Evolutionary conservation across 1,284 basidiomycete genomes (phyloP).

Genomic region (Sparassis latifolia): DNA sequence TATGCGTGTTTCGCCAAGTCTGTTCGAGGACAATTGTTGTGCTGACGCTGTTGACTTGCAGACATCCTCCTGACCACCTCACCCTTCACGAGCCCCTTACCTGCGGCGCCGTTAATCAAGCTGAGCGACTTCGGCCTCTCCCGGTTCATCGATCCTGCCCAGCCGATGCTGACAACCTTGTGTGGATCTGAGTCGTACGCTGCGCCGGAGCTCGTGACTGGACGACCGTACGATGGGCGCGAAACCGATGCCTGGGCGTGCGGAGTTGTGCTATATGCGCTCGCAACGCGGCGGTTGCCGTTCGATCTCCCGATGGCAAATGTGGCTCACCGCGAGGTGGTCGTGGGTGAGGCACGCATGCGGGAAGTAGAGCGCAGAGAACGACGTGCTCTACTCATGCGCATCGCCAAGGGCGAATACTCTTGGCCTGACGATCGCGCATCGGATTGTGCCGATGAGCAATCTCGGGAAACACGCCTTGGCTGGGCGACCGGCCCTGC

Average conservation of each 20-base stretch:
- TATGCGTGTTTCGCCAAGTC: constrained; percentile 31
- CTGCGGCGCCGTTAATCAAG: constrained; percentile 67
- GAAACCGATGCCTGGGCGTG: constrained; percentile 91
- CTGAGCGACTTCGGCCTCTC: constrained; percentile 90
- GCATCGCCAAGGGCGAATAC: constrained; percentile 76
- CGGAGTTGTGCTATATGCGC: constrained; percentile 80
- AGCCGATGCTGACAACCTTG: constrained; percentile 74
- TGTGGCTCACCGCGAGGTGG: constrained; percentile 6
- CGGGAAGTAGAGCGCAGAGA: constrained; percentile 10
- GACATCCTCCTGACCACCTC: constrained; percentile 51
- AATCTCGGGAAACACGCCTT: background rate
- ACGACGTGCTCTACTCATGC: constrained; percentile 54
- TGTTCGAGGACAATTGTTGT: too few species aligned
- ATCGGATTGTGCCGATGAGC: constrained; percentile 5
- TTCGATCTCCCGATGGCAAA: constrained; percentile 34
- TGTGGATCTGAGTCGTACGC: constrained; percentile 92
- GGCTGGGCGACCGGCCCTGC: constrained; percentile 10
- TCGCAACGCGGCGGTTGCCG: constrained; percentile 76
- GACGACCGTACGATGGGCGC: constrained; percentile 74
- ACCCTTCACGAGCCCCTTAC: constrained; percentile 29
- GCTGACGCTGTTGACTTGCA: constrained; percentile 10
- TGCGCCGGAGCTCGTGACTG: constrained; percentile 79
- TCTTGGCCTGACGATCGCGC: constrained; percentile 47
- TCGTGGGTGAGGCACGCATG: constrained; percentile 6
- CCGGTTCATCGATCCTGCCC: constrained; percentile 70